Conservation (phyloP, 2,329 filamentous ascomycete genomes). For the Aspergillus fischeri region DNA sequence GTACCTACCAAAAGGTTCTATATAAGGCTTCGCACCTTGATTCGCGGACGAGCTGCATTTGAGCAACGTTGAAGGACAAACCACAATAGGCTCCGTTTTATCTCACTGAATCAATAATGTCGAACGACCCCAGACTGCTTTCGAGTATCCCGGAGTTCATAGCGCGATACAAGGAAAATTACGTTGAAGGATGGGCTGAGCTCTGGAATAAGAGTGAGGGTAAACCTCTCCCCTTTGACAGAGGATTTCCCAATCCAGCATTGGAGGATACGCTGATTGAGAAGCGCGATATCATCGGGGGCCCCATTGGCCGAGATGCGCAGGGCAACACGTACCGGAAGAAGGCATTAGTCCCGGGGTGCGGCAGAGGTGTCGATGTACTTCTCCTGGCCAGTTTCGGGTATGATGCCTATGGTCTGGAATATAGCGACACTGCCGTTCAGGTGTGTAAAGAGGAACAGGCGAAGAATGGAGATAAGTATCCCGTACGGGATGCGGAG, state of each 20-base stretch:
- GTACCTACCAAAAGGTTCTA: neutral
- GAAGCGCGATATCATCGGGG: constrained; percentile 35
- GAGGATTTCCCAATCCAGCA: constrained; percentile 55
- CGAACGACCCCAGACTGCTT: constrained; percentile 12
- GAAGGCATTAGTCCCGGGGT: constrained; percentile 72
- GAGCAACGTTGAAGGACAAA: neutral
- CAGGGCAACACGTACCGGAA: constrained; percentile 34
- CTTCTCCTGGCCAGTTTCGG: constrained; percentile 69
- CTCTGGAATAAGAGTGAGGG: constrained; percentile 50
- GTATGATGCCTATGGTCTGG: constrained; percentile 73
- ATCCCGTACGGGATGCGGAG: constrained; percentile 31
- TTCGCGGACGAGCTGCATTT: neutral
- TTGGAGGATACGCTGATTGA: constrained; percentile 51
- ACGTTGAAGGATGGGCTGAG: constrained; percentile 50
- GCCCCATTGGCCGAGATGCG: constrained; percentile 21
- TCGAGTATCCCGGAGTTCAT: constrained; percentile 39
- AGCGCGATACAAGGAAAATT: constrained; percentile 36
- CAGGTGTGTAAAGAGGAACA: constrained; percentile 36
- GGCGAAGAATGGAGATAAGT: constrained; percentile 29
- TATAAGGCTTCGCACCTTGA: neutral
- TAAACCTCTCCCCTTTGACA: constrained; percentile 56
- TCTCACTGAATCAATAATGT: neutral
- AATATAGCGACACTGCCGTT: constrained; percentile 55
- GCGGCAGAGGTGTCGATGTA: constrained; percentile 78
- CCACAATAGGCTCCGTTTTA: too few relatives aligned